Conservation (phyloP, 768 basidiomycete species). For the Xerocomellus amylosporus region DNA sequence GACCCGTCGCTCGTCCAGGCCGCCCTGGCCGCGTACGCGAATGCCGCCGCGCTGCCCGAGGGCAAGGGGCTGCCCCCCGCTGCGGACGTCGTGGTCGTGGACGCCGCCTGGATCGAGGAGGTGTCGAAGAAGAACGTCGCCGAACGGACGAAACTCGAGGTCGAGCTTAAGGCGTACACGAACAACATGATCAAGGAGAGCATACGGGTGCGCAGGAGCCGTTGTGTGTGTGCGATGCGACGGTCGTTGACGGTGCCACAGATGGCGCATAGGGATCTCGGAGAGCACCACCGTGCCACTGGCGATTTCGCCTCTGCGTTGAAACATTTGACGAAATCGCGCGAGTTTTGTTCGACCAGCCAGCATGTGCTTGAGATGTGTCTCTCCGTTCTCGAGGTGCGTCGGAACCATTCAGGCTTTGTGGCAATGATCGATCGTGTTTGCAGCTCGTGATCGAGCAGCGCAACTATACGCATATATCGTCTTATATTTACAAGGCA, state of each 20-base stretch:
- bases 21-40: slow-evolving; percentile 55
- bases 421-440: not conserved
- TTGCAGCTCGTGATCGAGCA: slow-evolving; percentile 79
- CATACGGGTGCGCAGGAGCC: slow-evolving; percentile 64
- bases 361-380: slow-evolving; percentile 95
- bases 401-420: slow-evolving; percentile 4
- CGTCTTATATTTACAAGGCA: slow-evolving; percentile 96
- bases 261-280: slow-evolving; percentile 92
- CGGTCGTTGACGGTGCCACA: slow-evolving; percentile 27
- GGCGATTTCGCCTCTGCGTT: slow-evolving; percentile 73
- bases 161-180: slow-evolving; percentile 90
- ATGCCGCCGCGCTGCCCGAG: slow-evolving; percentile 29
- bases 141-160: slow-evolving; percentile 84
- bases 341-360: slow-evolving; percentile 89
- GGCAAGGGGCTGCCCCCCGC: slow-evolving; percentile 44
- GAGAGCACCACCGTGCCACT: slow-evolving; percentile 66
- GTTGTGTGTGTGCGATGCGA: not conserved
- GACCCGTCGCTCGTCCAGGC: slow-evolving; percentile 61
- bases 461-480: slow-evolving; percentile 79
- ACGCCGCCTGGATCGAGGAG: slow-evolving; percentile 75
- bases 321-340: slow-evolving; percentile 84
- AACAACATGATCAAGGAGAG: slow-evolving; percentile 99
- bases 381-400: slow-evolving; percentile 74
- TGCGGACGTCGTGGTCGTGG: slow-evolving; percentile 49
- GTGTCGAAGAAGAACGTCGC: slow-evolving; percentile 59